A percentile compares a stretch with the other conserved stretches of the same genome.
Evolutionary conservation across 2,329 filamentous ascomycete species (phyloP).

Genomic region (Microcyclosporella mali): DNA sequence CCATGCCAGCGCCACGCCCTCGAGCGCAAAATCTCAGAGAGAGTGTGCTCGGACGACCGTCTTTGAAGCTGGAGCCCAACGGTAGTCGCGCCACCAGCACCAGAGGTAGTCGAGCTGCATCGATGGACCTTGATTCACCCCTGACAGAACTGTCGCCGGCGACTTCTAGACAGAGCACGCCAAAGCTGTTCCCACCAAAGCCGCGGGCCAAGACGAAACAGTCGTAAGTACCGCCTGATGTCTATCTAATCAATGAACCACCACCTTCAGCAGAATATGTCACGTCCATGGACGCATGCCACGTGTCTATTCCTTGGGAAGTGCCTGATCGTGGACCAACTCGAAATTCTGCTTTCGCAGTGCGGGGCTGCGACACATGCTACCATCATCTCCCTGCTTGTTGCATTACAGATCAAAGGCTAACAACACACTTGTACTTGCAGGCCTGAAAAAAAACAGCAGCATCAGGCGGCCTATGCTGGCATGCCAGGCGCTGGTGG

Average conservation of each 20-base stretch:
- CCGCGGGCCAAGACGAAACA: conserved; percentile 34
- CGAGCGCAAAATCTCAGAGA: conserved; percentile 16
- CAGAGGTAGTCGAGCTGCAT: conserved; percentile 23
- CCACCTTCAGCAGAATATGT: conserved; percentile 2
- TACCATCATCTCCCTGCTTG: background rate
- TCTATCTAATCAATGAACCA: conserved; percentile 3
- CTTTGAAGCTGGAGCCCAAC: conserved; percentile 20
- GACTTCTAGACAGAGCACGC: conserved; percentile 28
- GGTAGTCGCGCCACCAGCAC: conserved; percentile 17
- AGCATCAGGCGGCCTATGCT: conserved; percentile 60
- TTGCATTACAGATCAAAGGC: conserved; percentile 8
- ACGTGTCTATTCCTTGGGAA: conserved; percentile 20
- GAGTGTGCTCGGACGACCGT: conserved; percentile 18
- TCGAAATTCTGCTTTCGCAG: conserved; percentile 8
- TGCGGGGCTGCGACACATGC: conserved; percentile 18
- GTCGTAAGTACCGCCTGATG: conserved; percentile 30
- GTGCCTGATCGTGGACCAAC: conserved; percentile 5
- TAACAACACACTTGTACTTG: conserved; percentile 24
- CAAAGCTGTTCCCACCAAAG: conserved; percentile 20
- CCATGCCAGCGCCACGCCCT: conserved; percentile 11
- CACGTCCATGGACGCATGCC: conserved; percentile 1
- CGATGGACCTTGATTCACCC: conserved; percentile 28
- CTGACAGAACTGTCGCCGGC: conserved; percentile 29
- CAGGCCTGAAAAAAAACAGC: conserved; percentile 72
- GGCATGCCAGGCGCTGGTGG: conserved; percentile 60